Evolutionary conservation across 108 stramenopile genomes (phyloP), one percentile per base, ranked within the genome.

Genomic region (Pseudonitzschia delicatissima): DNA sequence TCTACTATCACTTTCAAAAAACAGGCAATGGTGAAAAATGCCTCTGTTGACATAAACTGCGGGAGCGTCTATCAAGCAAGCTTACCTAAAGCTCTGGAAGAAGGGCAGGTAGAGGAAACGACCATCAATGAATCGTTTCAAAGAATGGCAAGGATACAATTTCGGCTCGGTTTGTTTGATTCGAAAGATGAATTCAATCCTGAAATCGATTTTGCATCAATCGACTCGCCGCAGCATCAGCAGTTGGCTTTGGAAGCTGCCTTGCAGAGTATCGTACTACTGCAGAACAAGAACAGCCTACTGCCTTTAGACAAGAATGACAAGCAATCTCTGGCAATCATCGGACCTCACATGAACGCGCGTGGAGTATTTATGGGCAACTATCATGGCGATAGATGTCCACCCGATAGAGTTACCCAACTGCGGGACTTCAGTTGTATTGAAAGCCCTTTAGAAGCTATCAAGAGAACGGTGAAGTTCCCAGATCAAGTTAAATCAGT

Each of bases 41-140:
- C 83, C 7, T 69, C 79, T 1, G 72, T 74, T 29, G 83, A 84
- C 72, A 64, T 80, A 12, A 77, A 84, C 66, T 84, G 83, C 53
- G 40, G 62, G 42, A 64, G 39, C 44, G 13, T 35, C 20, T 61
- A 64, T 71, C 40, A 49, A 57, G 51, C 51, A 31, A 57, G 39
- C 1, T 59, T 74, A 15, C 13, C 62, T 25, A 31, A 33, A 21
- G 83, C 83, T 2, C 34, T 64, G 12, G 42, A 66, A 23, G 55
- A 78, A 28, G 79, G 79, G 0, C 33, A n/a, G 27, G 34, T 80
- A 12, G 25, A 31, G 4, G 66, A 68, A 33, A 21, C 67, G 12
- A 62, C 61, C 17, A 68, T 85, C 13, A 61, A 74, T 42, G 39
- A 64, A n/a, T 62, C 81, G 0, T 63, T 85, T 61, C 35, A 48